These are phyloP conservation scores for Aspergillus brunneoviolaceus DNA, from an alignment of 2,329 filamentous ascomycete species.

Conservation along the genomic window DNA sequence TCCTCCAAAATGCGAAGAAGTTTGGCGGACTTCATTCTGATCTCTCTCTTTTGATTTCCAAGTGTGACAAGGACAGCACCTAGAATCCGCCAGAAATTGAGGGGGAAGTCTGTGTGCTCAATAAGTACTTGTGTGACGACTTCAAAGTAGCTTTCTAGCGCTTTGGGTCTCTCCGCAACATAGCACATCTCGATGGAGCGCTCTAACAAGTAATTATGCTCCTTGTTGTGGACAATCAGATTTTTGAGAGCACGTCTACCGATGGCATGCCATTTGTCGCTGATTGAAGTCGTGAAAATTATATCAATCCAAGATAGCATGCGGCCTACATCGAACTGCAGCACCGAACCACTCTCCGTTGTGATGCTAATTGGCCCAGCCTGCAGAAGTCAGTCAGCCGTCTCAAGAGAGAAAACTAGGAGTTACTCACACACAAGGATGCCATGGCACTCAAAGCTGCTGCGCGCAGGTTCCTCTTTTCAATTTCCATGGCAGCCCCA, in stretches of 20 bases:
- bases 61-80: slow-evolving; percentile 87
- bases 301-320: slow-evolving; percentile 95
- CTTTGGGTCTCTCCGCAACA: slow-evolving; percentile 73
- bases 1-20: slow-evolving; percentile 80
- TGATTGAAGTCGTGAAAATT: slow-evolving; percentile 80
- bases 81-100: slow-evolving; percentile 87
- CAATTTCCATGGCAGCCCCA: slow-evolving; percentile 89
- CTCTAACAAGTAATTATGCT: slow-evolving; percentile 80
- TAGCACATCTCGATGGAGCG: slow-evolving; percentile 93
- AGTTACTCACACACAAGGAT: slow-evolving; percentile 72
- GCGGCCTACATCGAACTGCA: slow-evolving; percentile 87
- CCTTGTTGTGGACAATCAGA: slow-evolving; percentile 84
- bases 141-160: slow-evolving; percentile 91
- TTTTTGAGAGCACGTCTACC: slow-evolving; percentile 86
- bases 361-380: slow-evolving; percentile 76
- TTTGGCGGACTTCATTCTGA: slow-evolving; percentile 82
- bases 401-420: slow-evolving; percentile 5
- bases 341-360: slow-evolving; percentile 79
- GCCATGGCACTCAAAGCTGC: slow-evolving; percentile 96
- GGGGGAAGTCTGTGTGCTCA: slow-evolving; percentile 76
- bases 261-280: slow-evolving; percentile 87
- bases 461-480: slow-evolving; percentile 87
- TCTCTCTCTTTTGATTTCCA: slow-evolving; percentile 85
- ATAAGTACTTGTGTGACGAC: slow-evolving; percentile 86
- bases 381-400: slow-evolving; percentile 25